Evolutionary conservation across 768 basidiomycete species (phyloP), one percentile per base, ranked within the genome.

Genomic region (Mycena sanguinolenta): DNA sequence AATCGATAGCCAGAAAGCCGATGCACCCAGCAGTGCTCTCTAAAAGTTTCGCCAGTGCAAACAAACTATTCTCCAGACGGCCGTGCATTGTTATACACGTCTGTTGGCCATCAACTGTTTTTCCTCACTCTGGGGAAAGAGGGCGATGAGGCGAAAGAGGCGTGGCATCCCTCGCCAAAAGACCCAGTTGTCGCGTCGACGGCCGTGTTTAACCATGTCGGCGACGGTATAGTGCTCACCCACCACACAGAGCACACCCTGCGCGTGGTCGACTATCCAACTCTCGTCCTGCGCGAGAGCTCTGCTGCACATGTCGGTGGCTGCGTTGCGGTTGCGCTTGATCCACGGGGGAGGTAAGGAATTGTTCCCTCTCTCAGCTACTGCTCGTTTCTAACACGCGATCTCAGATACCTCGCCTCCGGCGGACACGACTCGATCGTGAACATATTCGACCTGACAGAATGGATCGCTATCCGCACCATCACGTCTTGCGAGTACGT

Each of bases 351-450:
- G 78, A 85, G 88, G 91, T 21, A 58, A n/a, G 25, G 30, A 19
- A 12, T 49, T 3, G 4, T 36, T 27, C n/a, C 19, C 21, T 42
- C 21, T 42, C 7, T 25, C 25, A 27, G 27, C 70, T 67, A 25
- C 17, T 69, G 28, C 71, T 54, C 53, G 39, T 27, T 34, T 23
- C n/a, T 72, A 91, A 91, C 61, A 21, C 23, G n/a, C n/a, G n/a
- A 21, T 32, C 39, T 12, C 63, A 59, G 67, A 21, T 95, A 94
- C 73, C 85, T 95, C 46, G 93, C 93, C 2, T 92, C 93, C 1
- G 93, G 94, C 36, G 94, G 94, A 16, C 86, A 88, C 64, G 94
- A 95, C 76, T 93, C 92, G 10, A 95, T 95, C 63, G 90, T 95
- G 57, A 93, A 94, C 75, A 82, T 95, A 77, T 94, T 94, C 75